Evolutionary conservation across 306 rosid species (phyloP).

Genomic region (Casuarina glauca): DNA sequence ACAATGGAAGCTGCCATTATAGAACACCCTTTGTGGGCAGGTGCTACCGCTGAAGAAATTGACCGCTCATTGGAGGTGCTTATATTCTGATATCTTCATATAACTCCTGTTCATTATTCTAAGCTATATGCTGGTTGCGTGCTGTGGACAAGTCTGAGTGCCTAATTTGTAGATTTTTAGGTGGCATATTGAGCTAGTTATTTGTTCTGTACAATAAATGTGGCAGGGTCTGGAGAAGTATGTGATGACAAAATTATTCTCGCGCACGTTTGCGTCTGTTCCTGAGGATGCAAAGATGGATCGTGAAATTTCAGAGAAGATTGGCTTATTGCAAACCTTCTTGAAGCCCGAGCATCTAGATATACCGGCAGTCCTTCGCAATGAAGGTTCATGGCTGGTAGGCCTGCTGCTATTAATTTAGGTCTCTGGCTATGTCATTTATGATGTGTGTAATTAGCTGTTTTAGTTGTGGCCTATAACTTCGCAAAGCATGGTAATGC

Average conservation of each 20-base stretch:
- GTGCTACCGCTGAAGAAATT: constrained; percentile 57
- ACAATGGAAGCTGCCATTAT: constrained; percentile 45
- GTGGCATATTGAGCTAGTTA: constrained; percentile 1
- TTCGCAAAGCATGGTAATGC: no score
- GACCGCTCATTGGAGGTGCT: constrained; percentile 67
- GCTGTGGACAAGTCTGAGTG: background rate
- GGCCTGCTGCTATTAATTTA: constrained; percentile 11
- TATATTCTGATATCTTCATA: background rate
- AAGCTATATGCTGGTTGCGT: no score
- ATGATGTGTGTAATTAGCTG: background rate
- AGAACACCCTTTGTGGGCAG: constrained; percentile 65
- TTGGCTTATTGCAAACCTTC: constrained; percentile 54
- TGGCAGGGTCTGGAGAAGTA: constrained; percentile 72
- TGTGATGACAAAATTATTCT: constrained; percentile 67
- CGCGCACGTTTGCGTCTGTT: constrained; percentile 52
- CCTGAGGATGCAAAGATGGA: constrained; percentile 55
- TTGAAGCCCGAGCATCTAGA: constrained; percentile 72
- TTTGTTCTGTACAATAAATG: background rate
- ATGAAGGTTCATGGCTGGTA: constrained; percentile 72
- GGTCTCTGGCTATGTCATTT: background rate
- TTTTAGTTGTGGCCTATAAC: background rate
- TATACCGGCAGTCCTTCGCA: constrained; percentile 49
- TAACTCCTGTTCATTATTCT: no score
- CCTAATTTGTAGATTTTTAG: background rate
- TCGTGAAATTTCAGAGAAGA: constrained; percentile 49